Base-by-base conservation (phyloP, 495 filamentous ascomycete species). In the Talaromyces borbonicus region DNA sequence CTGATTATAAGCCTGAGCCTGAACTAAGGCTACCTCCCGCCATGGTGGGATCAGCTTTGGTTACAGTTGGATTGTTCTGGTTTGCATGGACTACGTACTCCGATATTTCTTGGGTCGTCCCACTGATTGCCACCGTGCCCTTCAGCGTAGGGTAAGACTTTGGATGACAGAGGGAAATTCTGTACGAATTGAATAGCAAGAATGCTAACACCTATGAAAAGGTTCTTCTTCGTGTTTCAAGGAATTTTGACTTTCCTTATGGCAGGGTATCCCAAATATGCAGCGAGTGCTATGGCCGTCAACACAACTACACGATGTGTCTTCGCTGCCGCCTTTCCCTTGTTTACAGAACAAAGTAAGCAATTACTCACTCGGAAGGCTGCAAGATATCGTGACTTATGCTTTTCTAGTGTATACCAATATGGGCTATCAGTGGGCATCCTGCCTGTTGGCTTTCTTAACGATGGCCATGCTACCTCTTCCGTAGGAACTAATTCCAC, bases 181-280 rank as follows among this genome's bases (percentile, higher is more conserved):
- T 44, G 49, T 3, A 47, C 44, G 36, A 31, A 24, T 43, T 23
- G 43, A 16, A 27, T 43, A 49, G 12, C 40, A 43, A 37, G 33
- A 14, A 46, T 36, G 7, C 15, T 45, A 22, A 42, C 23, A 11
- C 1, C 19, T 57, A 43, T 50, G 81, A 81, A 15, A 81, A 72
- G 37, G 58, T 81, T 20, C 55, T 83, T 8, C n/a, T n/a, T n/a
- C n/a, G 78, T 78, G n/a, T 90, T 84, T 58, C 73, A 71, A 11
- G 84, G 84, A 14, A 71, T 89, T 46, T 90, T 90, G 58, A 89
- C 85, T 12, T 90, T 88, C 62, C 68, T 90, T 33, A 85, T 79
- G 33, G 84, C 87, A 37, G 70, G 74, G 0, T 88, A 86, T 52
- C 58, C 58, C 41, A 57, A 58, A 27, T 66, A 66, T 30, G 60